These are phyloP conservation scores for Fusarium metavorans DNA, from an alignment of 2,329 filamentous ascomycete genomes.

Conservation along the genomic window DNA sequence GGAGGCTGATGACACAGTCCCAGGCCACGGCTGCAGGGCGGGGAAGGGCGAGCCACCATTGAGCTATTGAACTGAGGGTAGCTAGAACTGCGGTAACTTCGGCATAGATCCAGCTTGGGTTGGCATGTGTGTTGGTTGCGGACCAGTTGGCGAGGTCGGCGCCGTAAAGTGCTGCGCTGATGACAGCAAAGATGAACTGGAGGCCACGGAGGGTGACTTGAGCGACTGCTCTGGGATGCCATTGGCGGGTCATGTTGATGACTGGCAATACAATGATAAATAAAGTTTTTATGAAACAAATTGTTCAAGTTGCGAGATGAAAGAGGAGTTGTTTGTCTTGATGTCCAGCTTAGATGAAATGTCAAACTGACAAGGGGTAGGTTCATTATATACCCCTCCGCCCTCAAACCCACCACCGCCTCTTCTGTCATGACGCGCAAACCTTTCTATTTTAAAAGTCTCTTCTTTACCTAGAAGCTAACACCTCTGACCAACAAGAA, in stretches of 20 bases:
- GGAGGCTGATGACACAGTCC: conserved; percentile 14
- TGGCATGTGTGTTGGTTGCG: conserved; percentile 8
- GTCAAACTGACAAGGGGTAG: neutral
- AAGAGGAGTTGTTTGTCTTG: neutral
- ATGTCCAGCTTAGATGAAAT: neutral
- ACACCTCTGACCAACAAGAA: neutral
- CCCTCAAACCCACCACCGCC: neutral
- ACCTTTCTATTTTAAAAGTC: neutral
- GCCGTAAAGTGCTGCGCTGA: conserved; percentile 27
- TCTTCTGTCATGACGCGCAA: neutral
- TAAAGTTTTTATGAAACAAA: neutral
- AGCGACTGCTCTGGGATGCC: conserved; percentile 17
- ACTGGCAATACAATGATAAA: neutral
- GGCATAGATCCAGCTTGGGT: conserved; percentile 30
- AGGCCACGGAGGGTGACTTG: conserved; percentile 18
- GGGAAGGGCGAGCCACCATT: conserved; percentile 25
- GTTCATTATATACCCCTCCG: neutral
- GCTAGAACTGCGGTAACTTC: conserved; percentile 14
- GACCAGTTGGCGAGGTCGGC: conserved; percentile 24
- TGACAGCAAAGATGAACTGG: conserved; percentile 20
- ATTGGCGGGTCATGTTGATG: neutral
- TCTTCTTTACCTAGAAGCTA: neutral
- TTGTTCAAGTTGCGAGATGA: neutral
- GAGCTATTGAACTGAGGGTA: conserved; percentile 9
- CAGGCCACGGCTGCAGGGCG: conserved; percentile 1